Evolutionary conservation across 2,329 filamentous ascomycete genomes (phyloP).

Genomic region (Xylaria sp.): DNA sequence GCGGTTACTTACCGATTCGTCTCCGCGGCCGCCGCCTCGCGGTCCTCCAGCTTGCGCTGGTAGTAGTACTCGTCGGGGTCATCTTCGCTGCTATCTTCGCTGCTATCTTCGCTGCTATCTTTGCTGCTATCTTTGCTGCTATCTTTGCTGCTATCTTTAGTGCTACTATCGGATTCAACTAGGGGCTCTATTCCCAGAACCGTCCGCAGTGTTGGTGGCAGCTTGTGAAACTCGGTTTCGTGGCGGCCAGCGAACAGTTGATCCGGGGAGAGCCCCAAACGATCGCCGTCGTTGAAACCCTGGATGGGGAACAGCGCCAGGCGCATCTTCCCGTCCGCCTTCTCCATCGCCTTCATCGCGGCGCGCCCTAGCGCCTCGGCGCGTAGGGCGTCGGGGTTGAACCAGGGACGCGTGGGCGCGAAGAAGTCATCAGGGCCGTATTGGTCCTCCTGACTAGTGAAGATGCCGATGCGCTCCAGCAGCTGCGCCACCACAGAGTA

Average conservation of each 20-base stretch:
- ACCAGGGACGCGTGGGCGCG: conserved; percentile 20
- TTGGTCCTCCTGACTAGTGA: background rate
- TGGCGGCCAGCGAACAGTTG: no score
- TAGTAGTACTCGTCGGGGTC: background rate
- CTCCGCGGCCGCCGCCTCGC: background rate
- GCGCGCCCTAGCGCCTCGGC: conserved; percentile 28
- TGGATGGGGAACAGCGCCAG: conserved; percentile 20
- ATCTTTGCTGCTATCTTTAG: no score
- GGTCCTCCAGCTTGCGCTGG: background rate
- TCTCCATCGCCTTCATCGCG: conserved; percentile 15
- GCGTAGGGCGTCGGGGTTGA: conserved; percentile 22
- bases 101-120: no score
- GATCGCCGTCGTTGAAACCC: background rate
- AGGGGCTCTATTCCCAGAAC: no score
- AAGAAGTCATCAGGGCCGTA: conserved; percentile 8
- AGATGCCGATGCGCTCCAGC: conserved; percentile 18
- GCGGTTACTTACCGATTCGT: no score
- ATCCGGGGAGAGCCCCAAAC: no score
- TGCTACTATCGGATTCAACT: no score
- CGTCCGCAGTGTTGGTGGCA: no score
- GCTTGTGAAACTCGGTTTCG: no score
- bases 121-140: no score
- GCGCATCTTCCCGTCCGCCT: conserved; percentile 22
- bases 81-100: no score
- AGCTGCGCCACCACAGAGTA: conserved; percentile 24